A percentile compares a stretch with the other conserved stretches of the same genome.
Evolutionary conservation across 306 rosid species (phyloP).

Genomic region (Sesbania bispinosa): DNA sequence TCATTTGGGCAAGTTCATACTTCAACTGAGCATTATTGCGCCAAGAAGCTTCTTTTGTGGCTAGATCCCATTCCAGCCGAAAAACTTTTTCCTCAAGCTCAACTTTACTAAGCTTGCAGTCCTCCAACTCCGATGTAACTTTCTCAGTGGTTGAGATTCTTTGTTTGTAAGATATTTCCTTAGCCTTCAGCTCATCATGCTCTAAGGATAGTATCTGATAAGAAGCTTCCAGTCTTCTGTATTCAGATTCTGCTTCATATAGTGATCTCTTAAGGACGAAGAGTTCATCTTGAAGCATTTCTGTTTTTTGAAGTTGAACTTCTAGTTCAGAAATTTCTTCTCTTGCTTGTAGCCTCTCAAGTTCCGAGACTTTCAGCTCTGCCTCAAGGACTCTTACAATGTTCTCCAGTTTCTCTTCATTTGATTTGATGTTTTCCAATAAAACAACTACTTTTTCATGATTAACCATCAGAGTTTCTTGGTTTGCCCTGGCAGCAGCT

Average conservation of each 20-base stretch:
- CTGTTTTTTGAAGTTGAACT: conserved; percentile 36
- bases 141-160: conserved; percentile 37
- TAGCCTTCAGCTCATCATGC: conserved; percentile 41
- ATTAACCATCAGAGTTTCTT: conserved; percentile 28
- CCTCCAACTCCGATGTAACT: conserved; percentile 36
- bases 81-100: conserved; percentile 41
- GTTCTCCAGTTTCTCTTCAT: conserved; percentile 31
- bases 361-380: conserved; percentile 42
- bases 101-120: conserved; percentile 30
- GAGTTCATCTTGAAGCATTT: conserved; percentile 37
- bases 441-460: conserved; percentile 34
- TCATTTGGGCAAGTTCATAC: conserved; percentile 36
- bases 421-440: conserved; percentile 34
- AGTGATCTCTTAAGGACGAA: conserved; percentile 36
- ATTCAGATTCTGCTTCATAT: conserved; percentile 30
- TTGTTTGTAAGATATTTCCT: conserved; percentile 28
- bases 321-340: conserved; percentile 41
- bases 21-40: conserved; percentile 31
- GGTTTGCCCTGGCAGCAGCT: conserved; percentile 30
- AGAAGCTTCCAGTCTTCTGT: conserved; percentile 42
- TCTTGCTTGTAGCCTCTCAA: conserved; percentile 35
- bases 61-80: conserved; percentile 40
- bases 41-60: conserved; percentile 35
- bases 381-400: conserved; percentile 25
- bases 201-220: conserved; percentile 33